phyloP scores from a whole-genome alignment of 306 rosid species.

The Cicer arietinum region DNA sequence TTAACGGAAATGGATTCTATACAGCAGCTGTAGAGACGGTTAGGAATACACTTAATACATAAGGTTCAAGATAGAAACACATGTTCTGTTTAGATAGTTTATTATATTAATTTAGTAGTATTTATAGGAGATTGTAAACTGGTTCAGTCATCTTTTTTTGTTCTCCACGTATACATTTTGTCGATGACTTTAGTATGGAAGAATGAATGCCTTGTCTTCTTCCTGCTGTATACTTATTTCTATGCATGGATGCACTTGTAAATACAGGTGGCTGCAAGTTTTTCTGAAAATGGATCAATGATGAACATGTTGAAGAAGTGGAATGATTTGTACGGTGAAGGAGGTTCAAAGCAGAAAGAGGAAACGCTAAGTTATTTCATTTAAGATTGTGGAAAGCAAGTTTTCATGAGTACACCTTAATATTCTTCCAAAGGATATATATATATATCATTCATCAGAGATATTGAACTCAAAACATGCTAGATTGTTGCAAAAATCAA shows the following conservation, averaged over 20 bases:
- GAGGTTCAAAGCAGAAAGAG: constrained; percentile 95
- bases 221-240: not conserved
- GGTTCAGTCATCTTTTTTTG: too few species aligned
- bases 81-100: too few species aligned
- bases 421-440: constrained; percentile 37
- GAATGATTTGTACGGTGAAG: constrained; percentile 89
- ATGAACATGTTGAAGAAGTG: constrained; percentile 88
- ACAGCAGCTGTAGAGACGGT: too few species aligned
- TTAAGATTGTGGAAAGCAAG: constrained; percentile 48
- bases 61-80: too few species aligned
- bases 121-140: too few species aligned
- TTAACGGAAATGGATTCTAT: too few species aligned
- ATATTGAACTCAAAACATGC: constrained; percentile 30
- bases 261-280: constrained; percentile 87
- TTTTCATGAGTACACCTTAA: constrained; percentile 33
- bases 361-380: constrained; percentile 84
- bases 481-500: constrained; percentile 9
- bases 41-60: too few species aligned
- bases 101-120: too few species aligned
- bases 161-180: not conserved
- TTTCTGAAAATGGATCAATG: constrained; percentile 77
- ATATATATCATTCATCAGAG: constrained; percentile 36
- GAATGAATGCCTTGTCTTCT: not conserved
- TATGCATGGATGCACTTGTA: constrained; percentile 4
- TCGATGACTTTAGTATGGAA: not conserved